Percentiles rank a stretch among this genome's conserved stretches.
Evolutionary conservation across 768 basidiomycete genomes (phyloP).

Genomic region (Psilocybe subaeruginosa): DNA sequence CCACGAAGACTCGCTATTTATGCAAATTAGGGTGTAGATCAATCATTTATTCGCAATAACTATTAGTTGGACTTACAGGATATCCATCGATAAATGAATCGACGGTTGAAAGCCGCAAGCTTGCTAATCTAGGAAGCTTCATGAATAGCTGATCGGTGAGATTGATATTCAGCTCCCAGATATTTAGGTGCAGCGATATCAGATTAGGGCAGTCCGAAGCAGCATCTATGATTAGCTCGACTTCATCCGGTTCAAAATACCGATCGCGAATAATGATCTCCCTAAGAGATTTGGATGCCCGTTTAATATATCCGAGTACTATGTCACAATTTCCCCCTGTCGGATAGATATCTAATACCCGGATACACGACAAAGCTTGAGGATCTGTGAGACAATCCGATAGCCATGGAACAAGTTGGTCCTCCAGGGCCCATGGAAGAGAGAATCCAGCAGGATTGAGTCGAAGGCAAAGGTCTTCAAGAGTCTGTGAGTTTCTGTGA

Average conservation of each 20-base stretch:
- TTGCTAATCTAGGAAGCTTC: slow-evolving; percentile 30
- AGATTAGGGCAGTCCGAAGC: slow-evolving; percentile 28
- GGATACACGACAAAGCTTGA: slow-evolving; percentile 29
- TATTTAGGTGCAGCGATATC: slow-evolving; percentile 33
- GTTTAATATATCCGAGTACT: slow-evolving; percentile 31
- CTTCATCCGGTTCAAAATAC: slow-evolving; percentile 37
- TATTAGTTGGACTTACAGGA: not conserved
- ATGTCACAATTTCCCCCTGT: slow-evolving; percentile 37
- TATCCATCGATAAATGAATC: slow-evolving; percentile 21
- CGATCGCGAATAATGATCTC: slow-evolving; percentile 40
- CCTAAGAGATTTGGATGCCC: slow-evolving; percentile 33
- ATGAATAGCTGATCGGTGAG: slow-evolving; percentile 35
- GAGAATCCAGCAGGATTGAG: slow-evolving; percentile 38
- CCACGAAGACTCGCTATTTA: slow-evolving; percentile 23
- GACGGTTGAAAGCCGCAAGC: slow-evolving; percentile 31
- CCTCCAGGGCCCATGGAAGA: slow-evolving; percentile 25
- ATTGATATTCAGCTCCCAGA: slow-evolving; percentile 31
- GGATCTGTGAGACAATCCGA: slow-evolving; percentile 25
- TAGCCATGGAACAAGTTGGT: slow-evolving; percentile 30
- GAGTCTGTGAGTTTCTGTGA: slow-evolving; percentile 26
- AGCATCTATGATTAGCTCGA: slow-evolving; percentile 24
- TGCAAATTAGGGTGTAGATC: not conserved
- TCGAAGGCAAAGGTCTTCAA: slow-evolving; percentile 38
- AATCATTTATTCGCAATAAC: not conserved
- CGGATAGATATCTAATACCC: slow-evolving; percentile 41